Percentiles rank a stretch among this genome's conserved stretches.
phyloP scores from a whole-genome alignment of 257 asterid species.

The Capsicum chinense region DNA sequence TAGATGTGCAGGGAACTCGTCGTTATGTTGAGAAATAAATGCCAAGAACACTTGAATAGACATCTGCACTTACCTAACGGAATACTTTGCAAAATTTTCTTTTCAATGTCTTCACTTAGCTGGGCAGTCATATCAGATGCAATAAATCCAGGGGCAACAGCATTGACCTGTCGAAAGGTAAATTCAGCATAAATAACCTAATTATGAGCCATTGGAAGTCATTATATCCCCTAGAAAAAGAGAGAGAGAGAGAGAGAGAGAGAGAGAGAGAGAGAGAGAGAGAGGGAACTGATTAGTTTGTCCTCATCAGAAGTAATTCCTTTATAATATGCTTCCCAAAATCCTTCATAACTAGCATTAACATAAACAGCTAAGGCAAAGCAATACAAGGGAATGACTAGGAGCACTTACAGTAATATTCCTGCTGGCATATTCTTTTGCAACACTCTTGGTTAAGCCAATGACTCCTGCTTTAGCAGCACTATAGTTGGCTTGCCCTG shows the following conservation, averaged over 20 bases:
- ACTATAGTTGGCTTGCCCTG: constrained; percentile 95
- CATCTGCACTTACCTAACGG: constrained; percentile 70
- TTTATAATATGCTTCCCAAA: constrained; percentile 15
- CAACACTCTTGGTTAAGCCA: constrained; percentile 92
- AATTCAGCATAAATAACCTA: not conserved
- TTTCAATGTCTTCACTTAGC: constrained; percentile 79
- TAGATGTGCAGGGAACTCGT: constrained; percentile 1
- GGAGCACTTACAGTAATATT: constrained; percentile 70
- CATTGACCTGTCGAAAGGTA: constrained; percentile 69
- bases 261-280: not conserved
- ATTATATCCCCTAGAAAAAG: not conserved
- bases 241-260: not conserved
- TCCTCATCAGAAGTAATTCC: not conserved
- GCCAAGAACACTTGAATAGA: not conserved
- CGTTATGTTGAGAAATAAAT: not conserved
- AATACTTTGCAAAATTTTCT: constrained; percentile 74
- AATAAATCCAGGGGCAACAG: constrained; percentile 98
- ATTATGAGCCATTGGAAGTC: not conserved
- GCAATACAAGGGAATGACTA: not conserved
- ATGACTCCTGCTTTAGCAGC: constrained; percentile 99
- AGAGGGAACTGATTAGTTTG: not conserved
- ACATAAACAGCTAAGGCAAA: not conserved
- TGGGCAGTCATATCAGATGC: constrained; percentile 93
- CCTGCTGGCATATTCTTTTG: constrained; percentile 95
- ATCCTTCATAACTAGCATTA: not conserved